Evolutionary conservation across 1,284 basidiomycete species (phyloP).

Genomic region (Rhodotorula glutinis): DNA sequence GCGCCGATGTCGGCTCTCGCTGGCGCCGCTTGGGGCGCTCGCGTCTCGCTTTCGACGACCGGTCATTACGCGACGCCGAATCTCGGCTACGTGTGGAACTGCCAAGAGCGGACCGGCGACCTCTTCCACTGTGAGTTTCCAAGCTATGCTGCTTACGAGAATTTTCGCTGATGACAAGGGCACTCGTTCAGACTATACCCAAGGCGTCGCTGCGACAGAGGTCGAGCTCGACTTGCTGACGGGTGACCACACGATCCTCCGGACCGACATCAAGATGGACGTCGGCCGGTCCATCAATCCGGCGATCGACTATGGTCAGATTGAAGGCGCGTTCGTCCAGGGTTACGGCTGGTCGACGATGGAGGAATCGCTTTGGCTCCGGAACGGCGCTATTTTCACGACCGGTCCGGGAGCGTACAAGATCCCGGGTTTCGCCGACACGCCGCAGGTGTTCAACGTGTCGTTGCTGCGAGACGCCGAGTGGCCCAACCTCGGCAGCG

Average conservation of each 20-base stretch:
- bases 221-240: conserved; percentile 49
- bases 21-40: conserved; percentile 47
- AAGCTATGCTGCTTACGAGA: neutral
- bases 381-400: conserved; percentile 47
- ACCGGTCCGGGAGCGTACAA: conserved; percentile 44
- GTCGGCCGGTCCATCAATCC: conserved; percentile 49
- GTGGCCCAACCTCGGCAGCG: conserved; percentile 44
- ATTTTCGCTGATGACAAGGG: accelerated
- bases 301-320: conserved; percentile 49
- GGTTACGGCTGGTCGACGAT: conserved; percentile 47
- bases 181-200: conserved; percentile 17
- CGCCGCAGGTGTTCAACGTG: conserved; percentile 47
- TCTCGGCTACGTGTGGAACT: conserved; percentile 47
- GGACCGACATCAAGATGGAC: conserved; percentile 46
- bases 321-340: conserved; percentile 37
- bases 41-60: conserved; percentile 46
- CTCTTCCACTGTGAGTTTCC: conserved; percentile 44
- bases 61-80: conserved; percentile 48
- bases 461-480: conserved; percentile 45
- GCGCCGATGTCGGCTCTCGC: conserved; percentile 44
- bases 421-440: conserved; percentile 49
- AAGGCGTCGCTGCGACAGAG: conserved; percentile 45
- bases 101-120: conserved; percentile 34
- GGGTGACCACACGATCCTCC: conserved; percentile 45
- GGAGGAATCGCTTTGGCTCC: conserved; percentile 47